These are phyloP conservation scores for Prunus armeniaca DNA, from an alignment of 306 rosid genomes.

Conservation along the genomic window DNA sequence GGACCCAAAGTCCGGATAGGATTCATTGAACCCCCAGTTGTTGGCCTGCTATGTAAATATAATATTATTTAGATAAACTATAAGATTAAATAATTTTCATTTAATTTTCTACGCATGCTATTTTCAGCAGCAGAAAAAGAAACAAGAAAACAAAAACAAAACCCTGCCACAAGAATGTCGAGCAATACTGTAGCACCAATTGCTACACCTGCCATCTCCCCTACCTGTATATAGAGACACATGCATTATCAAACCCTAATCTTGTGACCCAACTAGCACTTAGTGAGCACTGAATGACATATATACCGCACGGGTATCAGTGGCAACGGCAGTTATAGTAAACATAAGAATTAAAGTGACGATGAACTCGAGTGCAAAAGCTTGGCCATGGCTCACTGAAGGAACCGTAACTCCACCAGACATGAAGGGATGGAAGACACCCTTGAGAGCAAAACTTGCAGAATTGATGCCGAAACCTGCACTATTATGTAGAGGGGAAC, in stretches of 20 bases:
- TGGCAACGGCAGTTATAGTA: constrained; percentile 38
- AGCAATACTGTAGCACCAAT: constrained; percentile 58
- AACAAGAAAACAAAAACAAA: not conserved
- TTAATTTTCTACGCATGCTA: not conserved
- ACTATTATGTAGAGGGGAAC: constrained; percentile 43
- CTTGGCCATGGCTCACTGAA: constrained; percentile 31
- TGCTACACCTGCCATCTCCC: constrained; percentile 45
- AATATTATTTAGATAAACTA: not conserved
- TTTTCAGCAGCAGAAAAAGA: too few species aligned
- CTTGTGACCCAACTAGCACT: too few species aligned
- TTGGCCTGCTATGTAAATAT: constrained; percentile 25
- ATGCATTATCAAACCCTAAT: not conserved
- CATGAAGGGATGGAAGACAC: constrained; percentile 29
- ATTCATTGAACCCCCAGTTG: constrained; percentile 64
- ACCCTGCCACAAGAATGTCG: constrained; percentile 62
- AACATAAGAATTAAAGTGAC: constrained; percentile 53
- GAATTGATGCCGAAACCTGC: constrained; percentile 39
- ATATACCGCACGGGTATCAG: constrained; percentile 55
- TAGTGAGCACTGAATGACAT: not conserved
- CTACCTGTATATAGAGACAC: constrained; percentile 31
- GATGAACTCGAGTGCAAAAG: constrained; percentile 51
- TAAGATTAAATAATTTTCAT: not conserved
- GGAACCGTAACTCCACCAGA: constrained; percentile 53
- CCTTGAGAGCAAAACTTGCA: constrained; percentile 35
- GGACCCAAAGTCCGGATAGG: constrained; percentile 63